Conservation (phyloP, 2,329 filamentous ascomycete genomes). For the Endothia cerciana region DNA sequence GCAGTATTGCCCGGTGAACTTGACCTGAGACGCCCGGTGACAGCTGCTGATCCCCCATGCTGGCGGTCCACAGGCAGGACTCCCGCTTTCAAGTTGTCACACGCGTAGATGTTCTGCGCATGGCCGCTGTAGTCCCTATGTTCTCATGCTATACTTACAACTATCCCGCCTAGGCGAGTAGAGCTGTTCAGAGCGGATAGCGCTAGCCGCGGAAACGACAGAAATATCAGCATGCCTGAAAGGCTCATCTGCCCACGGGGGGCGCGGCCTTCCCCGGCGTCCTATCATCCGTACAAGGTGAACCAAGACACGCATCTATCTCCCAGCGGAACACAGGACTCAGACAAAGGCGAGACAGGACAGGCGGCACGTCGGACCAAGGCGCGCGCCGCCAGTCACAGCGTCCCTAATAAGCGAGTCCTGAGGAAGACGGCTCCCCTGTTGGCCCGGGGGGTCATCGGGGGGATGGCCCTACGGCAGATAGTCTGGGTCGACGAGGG, state of each 20-base stretch:
- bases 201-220: not conserved
- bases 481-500: too few relatives aligned
- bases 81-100: too few relatives aligned
- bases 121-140: too few relatives aligned
- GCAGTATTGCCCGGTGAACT: not conserved
- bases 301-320: not conserved
- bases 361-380: conserved; percentile 10
- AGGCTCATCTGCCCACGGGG: not conserved
- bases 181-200: not conserved
- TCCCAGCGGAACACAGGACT: conserved; percentile 12
- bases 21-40: too few relatives aligned
- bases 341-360: conserved; percentile 12
- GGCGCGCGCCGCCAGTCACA: conserved; percentile 16
- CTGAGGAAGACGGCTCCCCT: not conserved
- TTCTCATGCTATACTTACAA: not conserved
- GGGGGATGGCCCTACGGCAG: not conserved
- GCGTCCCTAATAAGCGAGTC: not conserved
- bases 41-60: too few relatives aligned
- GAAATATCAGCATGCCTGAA: not conserved
- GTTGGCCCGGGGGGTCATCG: too few relatives aligned
- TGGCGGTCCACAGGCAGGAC: too few relatives aligned
- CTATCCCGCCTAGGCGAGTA: not conserved
- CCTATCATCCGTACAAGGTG: conserved; percentile 14
- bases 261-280: too few relatives aligned
- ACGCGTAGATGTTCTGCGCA: too few relatives aligned